These are phyloP conservation scores for Aspergillus kassunensis DNA, from an alignment of 495 filamentous ascomycete genomes.

Conservation along the genomic window DNA sequence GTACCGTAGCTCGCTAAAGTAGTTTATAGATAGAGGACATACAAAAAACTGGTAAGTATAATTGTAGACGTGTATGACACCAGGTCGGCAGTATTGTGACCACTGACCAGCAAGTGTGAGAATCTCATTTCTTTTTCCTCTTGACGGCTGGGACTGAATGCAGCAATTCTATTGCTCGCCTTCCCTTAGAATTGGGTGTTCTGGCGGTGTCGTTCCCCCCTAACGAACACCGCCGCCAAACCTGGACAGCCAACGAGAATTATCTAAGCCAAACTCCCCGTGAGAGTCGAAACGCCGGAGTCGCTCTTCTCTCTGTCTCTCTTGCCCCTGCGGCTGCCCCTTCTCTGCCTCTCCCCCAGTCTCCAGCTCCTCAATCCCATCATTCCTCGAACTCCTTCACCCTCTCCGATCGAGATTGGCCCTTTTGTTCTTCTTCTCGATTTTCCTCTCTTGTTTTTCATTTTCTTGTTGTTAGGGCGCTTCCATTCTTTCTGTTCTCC, in stretches of 20 bases:
- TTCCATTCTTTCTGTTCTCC: conserved; percentile 11
- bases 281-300: conserved; percentile 25
- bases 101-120: too few species aligned
- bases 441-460: conserved; percentile 16
- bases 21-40: background rate
- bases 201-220: conserved; percentile 7
- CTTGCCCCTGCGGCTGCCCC: background rate
- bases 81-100: background rate
- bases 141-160: conserved; percentile 1
- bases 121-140: background rate
- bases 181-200: background rate
- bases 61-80: background rate
- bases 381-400: conserved; percentile 3
- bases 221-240: conserved; percentile 4
- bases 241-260: conserved; percentile 16
- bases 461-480: conserved; percentile 7
- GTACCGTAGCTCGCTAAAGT: background rate
- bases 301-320: conserved; percentile 6
- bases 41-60: too few species aligned
- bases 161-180: conserved; percentile 3
- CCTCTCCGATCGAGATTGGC: conserved; percentile 2
- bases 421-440: conserved; percentile 11
- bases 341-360: conserved; percentile 7
- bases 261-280: conserved; percentile 20
- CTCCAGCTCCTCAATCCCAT: conserved; percentile 3